Percentiles rank a stretch among this genome's conserved stretches.
phyloP scores from a whole-genome alignment of 345 rosid species.

The Gossypioides kirkii region DNA sequence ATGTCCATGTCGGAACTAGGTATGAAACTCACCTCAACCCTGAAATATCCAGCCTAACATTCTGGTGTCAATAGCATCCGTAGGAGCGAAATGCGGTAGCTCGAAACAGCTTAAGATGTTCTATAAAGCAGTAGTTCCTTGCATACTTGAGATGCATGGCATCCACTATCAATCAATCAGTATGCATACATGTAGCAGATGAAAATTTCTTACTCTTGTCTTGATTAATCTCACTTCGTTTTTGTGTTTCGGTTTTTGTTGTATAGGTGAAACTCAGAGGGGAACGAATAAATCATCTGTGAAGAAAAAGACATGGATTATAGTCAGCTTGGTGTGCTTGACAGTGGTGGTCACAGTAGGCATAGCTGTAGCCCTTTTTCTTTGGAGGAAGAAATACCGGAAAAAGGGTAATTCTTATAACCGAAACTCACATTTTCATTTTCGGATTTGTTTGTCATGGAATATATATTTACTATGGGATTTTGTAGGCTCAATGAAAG shows the following conservation, averaged over 20 bases:
- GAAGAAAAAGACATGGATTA: not conserved
- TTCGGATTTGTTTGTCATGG: not conserved
- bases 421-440: not conserved
- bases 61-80: not conserved
- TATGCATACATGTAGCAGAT: not conserved
- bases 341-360: not conserved
- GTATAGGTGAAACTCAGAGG: not conserved
- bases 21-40: not conserved
- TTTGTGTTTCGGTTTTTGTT: not conserved
- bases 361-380: not conserved
- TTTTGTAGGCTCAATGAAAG: constrained; percentile 1
- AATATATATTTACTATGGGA: not conserved
- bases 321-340: not conserved
- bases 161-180: not conserved
- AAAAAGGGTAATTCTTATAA: constrained; percentile 1
- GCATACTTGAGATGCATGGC: not conserved
- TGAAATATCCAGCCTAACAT: not conserved
- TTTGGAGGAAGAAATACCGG: not conserved
- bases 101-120: not conserved
- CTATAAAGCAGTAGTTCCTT: not conserved
- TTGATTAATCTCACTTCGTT: not conserved
- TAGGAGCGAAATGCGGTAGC: not conserved
- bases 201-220: not conserved
- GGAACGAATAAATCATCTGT: not conserved
- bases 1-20: constrained; percentile 23